Percentiles rank a stretch among this genome's conserved stretches.
These are phyloP conservation scores for Alternaria ventricosa DNA, from an alignment of 2,329 filamentous ascomycete genomes.

Conservation along the genomic window DNA sequence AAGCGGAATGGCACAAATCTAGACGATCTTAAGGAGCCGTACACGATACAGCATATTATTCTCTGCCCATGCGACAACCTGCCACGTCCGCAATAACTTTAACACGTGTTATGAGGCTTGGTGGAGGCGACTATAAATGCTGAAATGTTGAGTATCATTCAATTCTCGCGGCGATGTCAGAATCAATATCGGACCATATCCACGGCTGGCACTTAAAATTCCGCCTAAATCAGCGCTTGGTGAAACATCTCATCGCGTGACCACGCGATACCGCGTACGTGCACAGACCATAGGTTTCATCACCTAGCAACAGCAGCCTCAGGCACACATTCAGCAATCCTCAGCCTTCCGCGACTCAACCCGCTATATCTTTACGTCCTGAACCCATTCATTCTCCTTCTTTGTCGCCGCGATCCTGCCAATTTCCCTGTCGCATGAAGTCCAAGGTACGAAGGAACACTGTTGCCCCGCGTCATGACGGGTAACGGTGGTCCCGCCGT, in stretches of 20 bases:
- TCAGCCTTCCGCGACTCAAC: conserved; percentile 17
- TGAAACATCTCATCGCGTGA: conserved; percentile 26
- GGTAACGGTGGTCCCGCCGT: conserved; percentile 3
- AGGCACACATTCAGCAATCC: conserved; percentile 24
- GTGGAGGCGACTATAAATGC: background rate
- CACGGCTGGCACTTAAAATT: background rate
- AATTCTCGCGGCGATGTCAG: background rate
- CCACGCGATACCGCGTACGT: conserved; percentile 21
- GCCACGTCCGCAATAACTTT: background rate
- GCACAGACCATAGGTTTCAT: conserved; percentile 19
- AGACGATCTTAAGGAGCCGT: conserved; percentile 30
- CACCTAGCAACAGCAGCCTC: conserved; percentile 24
- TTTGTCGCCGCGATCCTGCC: background rate
- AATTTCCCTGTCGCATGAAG: background rate
- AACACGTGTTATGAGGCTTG: background rate
- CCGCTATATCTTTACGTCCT: background rate
- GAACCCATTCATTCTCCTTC: background rate
- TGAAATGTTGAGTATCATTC: background rate
- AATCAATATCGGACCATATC: background rate
- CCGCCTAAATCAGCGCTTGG: background rate
- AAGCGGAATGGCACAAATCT: conserved; percentile 41
- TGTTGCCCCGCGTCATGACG: conserved; percentile 10
- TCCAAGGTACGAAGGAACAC: background rate
- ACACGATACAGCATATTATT: conserved; percentile 11
- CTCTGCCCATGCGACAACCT: background rate